Evolutionary conservation across 73 alveolate genomes (phyloP).

Genomic region (Paramecium caudatum): DNA sequence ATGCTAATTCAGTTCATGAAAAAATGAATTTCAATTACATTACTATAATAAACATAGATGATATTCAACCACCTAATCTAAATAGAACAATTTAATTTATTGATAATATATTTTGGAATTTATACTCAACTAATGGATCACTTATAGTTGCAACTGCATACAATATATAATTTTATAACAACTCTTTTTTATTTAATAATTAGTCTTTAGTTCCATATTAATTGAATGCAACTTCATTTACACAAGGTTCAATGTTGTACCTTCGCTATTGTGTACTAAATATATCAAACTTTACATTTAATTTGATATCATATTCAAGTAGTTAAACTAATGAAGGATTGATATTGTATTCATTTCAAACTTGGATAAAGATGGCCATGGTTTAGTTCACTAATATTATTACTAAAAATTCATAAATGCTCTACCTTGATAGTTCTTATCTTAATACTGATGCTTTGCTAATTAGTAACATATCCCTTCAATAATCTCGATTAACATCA

Average conservation of each 20-base stretch:
- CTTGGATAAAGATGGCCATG: neutral
- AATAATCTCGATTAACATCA: neutral
- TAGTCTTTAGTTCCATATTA: neutral
- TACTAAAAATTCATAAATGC: neutral
- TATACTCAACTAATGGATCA: conserved; percentile 17
- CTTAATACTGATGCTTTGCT: neutral
- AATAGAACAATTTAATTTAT: neutral
- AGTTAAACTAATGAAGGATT: conserved; percentile 1
- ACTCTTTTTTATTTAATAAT: neutral
- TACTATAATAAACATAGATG: neutral
- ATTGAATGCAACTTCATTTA: neutral
- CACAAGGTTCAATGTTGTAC: conserved; percentile 24
- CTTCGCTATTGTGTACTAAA: conserved; percentile 19
- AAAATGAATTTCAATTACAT: neutral
- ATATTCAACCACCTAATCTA: neutral
- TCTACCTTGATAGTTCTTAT: neutral
- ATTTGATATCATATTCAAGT: neutral
- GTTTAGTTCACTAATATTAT: neutral
- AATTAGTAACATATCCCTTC: neutral
- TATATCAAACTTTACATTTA: neutral
- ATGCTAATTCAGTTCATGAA: neutral
- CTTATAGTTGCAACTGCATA: neutral
- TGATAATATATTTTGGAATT: neutral
- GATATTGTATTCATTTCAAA: neutral
- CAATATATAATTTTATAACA: neutral